A percentile compares a stretch with the other conserved stretches of the same genome.
Evolutionary conservation across 2,329 filamentous ascomycete species (phyloP).

Genomic region (Aspergillus udagawae): DNA sequence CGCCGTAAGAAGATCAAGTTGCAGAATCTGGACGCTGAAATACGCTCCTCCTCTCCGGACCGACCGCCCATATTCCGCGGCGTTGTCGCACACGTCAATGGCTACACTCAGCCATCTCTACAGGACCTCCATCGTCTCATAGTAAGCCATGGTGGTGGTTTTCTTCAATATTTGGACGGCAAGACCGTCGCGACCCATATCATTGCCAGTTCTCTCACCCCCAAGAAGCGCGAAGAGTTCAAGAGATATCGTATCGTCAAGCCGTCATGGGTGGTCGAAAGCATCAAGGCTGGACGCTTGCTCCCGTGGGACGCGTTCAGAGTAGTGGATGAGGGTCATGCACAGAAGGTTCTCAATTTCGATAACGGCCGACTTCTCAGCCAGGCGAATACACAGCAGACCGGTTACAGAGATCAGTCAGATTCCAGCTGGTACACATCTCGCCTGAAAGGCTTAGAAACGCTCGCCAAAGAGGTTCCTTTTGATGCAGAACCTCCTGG

Average conservation of each 20-base stretch:
- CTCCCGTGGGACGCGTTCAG: conserved; percentile 84
- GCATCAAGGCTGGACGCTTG: conserved; percentile 72
- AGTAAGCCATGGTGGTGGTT: conserved; percentile 89
- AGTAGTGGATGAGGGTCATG: conserved; percentile 76
- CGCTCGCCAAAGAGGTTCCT: conserved; percentile 21
- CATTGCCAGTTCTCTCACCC: conserved; percentile 82
- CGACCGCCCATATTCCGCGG: conserved; percentile 86
- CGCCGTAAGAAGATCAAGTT: conserved; percentile 94
- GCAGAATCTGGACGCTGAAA: conserved; percentile 84
- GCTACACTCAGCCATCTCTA: conserved; percentile 90
- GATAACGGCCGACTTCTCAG: conserved; percentile 62
- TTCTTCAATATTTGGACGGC: conserved; percentile 88
- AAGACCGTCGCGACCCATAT: conserved; percentile 97
- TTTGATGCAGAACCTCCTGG: conserved; percentile 14
- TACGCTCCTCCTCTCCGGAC: conserved; percentile 64
- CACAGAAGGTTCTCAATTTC: conserved; percentile 72
- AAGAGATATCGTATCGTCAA: conserved; percentile 85
- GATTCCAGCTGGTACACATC: conserved; percentile 77
- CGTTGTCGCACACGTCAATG: conserved; percentile 86
- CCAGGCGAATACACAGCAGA: conserved; percentile 56
- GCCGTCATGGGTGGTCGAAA: conserved; percentile 91
- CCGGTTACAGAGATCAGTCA: conserved; percentile 76
- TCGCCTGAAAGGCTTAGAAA: conserved; percentile 53
- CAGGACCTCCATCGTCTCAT: conserved; percentile 84
- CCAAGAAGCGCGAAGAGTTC: conserved; percentile 90